Base-by-base conservation (phyloP, 2,329 filamentous ascomycete genomes). In the Saccharata proteae region DNA sequence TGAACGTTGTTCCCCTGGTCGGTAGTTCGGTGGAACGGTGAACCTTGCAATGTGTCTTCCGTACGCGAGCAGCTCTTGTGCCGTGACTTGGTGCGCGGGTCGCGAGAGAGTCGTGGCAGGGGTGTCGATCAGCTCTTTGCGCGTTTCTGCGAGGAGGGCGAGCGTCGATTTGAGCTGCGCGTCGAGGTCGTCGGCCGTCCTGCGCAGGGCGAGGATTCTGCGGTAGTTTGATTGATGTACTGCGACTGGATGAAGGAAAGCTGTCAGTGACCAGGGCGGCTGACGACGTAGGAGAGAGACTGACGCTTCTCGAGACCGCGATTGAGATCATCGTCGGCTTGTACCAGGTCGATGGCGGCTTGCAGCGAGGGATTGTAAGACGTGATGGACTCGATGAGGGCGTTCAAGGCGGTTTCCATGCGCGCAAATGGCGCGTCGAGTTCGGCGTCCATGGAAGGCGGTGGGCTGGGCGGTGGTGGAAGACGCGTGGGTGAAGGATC, bases 1-100 rank as follows among this genome's bases (percentile, higher is more conserved):
- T 33, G 16, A 10, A 26, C 44, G 39, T 11, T 28, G 30, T 13
- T 29, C 16, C 13, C 39, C 34, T 40, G 51, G 43, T 21, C 48
- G 46, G 43, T 55, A 62, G 3, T 71, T 71, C 0, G 77, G 77
- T 0, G 83, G 81, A 9, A 84, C 67, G 1, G 83, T 88, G 41
- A 77, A 84, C 50, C 77, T 80, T 52, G 77, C 80, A 47, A 92
- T 90, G 40, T 77, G 75, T 25, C 78, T 77, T 14, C 82, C 83
- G 51, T 83, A 90, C 39, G 65, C 68, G 14, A 92, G 73, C 0
- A 92, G 71, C 42, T 86, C 77, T 26, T 74, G 67, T 47, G 84
- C 82, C 3, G 69, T 69, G 29, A 90, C 60, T 14, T 62, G 52
- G 26, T 54, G 54, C 8, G 55, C 47, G 5, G 53, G 38, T n/a